Conservation (phyloP, 139 green algal genomes). For the Bryopsis sp. region DNA sequence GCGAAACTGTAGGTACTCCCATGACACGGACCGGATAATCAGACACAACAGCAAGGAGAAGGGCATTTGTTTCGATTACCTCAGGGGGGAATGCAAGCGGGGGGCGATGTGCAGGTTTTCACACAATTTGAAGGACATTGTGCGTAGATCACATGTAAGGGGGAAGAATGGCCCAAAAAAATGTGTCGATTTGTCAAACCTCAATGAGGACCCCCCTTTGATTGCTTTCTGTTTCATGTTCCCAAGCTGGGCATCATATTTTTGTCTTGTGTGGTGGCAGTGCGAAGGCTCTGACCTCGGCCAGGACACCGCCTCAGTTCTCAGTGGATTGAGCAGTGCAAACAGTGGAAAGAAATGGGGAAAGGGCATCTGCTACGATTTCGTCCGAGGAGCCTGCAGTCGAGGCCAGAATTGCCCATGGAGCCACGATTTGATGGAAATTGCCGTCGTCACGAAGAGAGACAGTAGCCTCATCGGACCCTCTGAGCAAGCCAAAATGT, state of each 20-base stretch:
- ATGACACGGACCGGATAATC: conserved; percentile 71
- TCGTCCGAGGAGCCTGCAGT: conserved; percentile 64
- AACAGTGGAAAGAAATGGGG: conserved; percentile 2
- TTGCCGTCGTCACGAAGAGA: conserved; percentile 30
- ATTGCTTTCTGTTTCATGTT: background rate
- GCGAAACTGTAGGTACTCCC: conserved; percentile 73
- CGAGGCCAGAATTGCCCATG: conserved; percentile 76
- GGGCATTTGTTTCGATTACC: conserved; percentile 85
- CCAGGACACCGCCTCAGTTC: background rate
- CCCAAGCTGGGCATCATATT: no score
- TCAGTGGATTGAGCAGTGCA: background rate
- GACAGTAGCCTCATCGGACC: conserved; percentile 2
- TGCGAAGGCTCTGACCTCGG: background rate
- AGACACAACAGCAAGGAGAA: conserved; percentile 70
- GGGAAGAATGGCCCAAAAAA: background rate
- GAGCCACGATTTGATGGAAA: conserved; percentile 70
- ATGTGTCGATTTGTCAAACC: background rate
- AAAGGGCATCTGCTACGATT: conserved; percentile 79
- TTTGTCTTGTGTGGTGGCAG: no score
- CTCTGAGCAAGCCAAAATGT: conserved; percentile 5
- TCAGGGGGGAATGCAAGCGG: conserved; percentile 63
- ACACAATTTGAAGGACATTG: conserved; percentile 70
- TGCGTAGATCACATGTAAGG: conserved; percentile 45
- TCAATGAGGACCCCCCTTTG: background rate
- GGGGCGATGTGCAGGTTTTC: conserved; percentile 78